phyloP scores from a whole-genome alignment of 1,139 yeast genomes.

The Protomyces inouyei region DNA sequence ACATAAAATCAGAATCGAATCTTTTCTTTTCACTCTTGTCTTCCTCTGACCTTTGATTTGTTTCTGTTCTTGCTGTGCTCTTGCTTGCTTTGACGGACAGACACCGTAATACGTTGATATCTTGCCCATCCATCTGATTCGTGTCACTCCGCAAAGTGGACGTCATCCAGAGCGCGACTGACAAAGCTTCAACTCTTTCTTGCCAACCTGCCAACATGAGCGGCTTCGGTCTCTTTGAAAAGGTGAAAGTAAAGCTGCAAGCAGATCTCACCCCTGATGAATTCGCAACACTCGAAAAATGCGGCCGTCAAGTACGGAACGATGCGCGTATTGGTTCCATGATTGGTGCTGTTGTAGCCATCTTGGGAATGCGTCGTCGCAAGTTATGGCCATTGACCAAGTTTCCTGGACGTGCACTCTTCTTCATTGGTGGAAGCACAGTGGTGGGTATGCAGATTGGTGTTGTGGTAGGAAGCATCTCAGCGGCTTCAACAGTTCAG shows the following conservation, averaged over 20 bases:
- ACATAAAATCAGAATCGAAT: background rate
- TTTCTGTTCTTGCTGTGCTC: too few relatives aligned
- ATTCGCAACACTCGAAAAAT: background rate
- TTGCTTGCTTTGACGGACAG: background rate
- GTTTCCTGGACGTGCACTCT: constrained; percentile 14
- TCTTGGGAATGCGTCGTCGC: constrained; percentile 14
- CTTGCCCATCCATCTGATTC: background rate
- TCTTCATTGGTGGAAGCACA: constrained; percentile 19
- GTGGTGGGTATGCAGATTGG: constrained; percentile 24
- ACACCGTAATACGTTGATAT: background rate
- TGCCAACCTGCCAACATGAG: background rate
- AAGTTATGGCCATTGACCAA: constrained; percentile 19
- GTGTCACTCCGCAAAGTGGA: background rate
- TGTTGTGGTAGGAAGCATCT: constrained; percentile 2
- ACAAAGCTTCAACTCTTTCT: background rate
- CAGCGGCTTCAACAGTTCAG: constrained; percentile 8
- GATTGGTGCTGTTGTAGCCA: constrained; percentile 9
- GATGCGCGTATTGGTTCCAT: constrained; percentile 10
- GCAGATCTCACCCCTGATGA: background rate
- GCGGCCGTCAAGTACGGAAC: background rate
- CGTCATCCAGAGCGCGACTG: background rate
- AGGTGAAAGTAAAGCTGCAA: background rate
- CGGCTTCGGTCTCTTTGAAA: background rate
- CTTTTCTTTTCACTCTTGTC: background rate
- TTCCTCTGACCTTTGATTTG: background rate